Base-by-base conservation (phyloP, 2,329 filamentous ascomycete genomes). In the Curvularia eragrostidis region DNA sequence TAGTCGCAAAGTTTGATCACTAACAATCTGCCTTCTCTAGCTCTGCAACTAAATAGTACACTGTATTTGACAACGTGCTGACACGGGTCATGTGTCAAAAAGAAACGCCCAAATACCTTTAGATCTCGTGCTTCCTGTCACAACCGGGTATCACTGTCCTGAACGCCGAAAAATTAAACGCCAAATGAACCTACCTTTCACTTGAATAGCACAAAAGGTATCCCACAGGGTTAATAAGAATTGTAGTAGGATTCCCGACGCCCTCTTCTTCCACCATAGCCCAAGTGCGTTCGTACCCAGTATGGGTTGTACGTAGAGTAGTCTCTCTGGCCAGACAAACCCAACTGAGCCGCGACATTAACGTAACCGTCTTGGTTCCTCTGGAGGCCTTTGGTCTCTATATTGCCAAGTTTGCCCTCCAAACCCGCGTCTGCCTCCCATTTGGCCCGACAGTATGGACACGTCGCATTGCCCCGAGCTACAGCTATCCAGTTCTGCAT, bases 301-400 rank as follows among this genome's bases (percentile, higher is more conserved):
- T 62, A 65, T 15, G 48, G 63, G 24, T 73, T 64, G 32, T 75
- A 74, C 0, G 63, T 61, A 21, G 70, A 71, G 36, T 70, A 68
- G 47, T 75, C 71, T 77, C 86, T 76, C n/a, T 70, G 57, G 0
- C 72, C 72, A 58, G 81, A 84, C 60, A 89, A 79, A 1, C 86
- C 87, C n/a, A 89, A 75, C 68, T 88, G 83, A 19, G 80, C 74
- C 1, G 84, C 86, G 3, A 89, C 82, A 68, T 89, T 89, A 46
- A 87, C 76, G 64, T 89, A 89, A 0, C 87, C 87, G 34, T 87
- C 85, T 0, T 68, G 67, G 23, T 78, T 79, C 0, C 76, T 59
- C 5, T 68, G 67, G 3, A 81, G 78, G 0, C 72, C 75, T 60
- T 78, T 81, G 47, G 76, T 77, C 23, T 85, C 79, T 32, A 76